Evolutionary conservation across 208 protist genomes (phyloP), one percentile per base, ranked within the genome.

Genomic region (Acanthamoeba quina): DNA sequence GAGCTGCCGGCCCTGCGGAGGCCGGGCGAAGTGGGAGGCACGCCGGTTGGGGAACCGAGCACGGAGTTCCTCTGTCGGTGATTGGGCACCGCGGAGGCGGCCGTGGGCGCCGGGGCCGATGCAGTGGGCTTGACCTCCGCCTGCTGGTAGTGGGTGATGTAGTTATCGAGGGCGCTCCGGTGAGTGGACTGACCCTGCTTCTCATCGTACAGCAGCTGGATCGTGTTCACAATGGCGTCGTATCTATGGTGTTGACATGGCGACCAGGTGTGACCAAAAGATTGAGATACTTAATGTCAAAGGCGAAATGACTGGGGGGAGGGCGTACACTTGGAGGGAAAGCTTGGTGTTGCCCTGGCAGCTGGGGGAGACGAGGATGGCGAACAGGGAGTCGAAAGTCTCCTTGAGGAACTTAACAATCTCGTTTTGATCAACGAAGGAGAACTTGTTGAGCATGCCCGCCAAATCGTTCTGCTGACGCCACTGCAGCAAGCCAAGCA

Each of bases 361-460:
- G 86, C 52, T 76, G 56, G 86, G 86, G 2, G 86, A 92, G 17
- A 92, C 68, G 60, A 92, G 68, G 29, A 92, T 92, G 86, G 86
- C 86, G 68, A 92, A 78, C 47, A 92, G 62, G 24, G 86, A 92
- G 47, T 92, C 86, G 29, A 92, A 92, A 37, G 86, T 92, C 41
- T 92, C 64, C 62, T 76, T 70, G n/a, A 92, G 41, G 60, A 94
- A 58, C 47, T 94, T 94, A 37, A 94, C 60, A 10, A 94, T 80
- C 26, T 94, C 90, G 15, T 49, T 86, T n/a, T 80, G 90, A 34
- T 85, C 56, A 15, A 94, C 74, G 60, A 85, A 94, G 3, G 90
- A 74, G 31, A 94, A 94, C 70, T 85, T 80, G 52, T 94, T 94
- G 74, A 94, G 90, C 29, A 94, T 94, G 47, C 60, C 60, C 29